Conservation (phyloP, 495 filamentous ascomycete species). For the Xylaria scruposa region DNA sequence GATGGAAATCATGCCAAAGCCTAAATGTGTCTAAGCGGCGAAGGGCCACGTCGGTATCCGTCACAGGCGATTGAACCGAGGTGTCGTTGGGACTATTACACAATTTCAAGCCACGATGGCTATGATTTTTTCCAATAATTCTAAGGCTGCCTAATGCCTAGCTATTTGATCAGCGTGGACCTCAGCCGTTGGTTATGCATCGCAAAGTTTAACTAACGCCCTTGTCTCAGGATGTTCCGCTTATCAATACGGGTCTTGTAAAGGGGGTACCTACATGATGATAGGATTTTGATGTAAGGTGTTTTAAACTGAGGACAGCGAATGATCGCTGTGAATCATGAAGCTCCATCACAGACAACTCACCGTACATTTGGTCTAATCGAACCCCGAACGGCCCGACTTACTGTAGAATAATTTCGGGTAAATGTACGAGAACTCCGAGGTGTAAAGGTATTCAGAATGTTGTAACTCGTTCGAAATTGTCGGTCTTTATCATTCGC, state of each 20-base stretch:
- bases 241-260: slow-evolving; percentile 2
- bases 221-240: slow-evolving; percentile 4
- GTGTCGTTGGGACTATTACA: not conserved
- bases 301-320: not conserved
- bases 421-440: not conserved
- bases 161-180: not conserved
- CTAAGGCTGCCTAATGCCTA: not conserved
- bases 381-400: not conserved
- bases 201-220: slow-evolving; percentile 6
- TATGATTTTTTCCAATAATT: not conserved
- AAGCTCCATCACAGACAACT: not conserved
- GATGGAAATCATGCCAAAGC: not conserved
- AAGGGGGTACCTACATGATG: slow-evolving; percentile 1
- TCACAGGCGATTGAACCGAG: not conserved
- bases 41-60: not conserved
- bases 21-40: not conserved
- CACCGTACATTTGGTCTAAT: not conserved
- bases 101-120: not conserved
- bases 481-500: not conserved
- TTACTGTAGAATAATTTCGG: not conserved
- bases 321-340: not conserved
- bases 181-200: not conserved
- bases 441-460: not conserved
- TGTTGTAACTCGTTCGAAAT: not conserved
- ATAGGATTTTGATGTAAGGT: slow-evolving; percentile 19